phyloP scores from a whole-genome alignment of 1,284 basidiomycete species.

The Gomphus bonarii region DNA sequence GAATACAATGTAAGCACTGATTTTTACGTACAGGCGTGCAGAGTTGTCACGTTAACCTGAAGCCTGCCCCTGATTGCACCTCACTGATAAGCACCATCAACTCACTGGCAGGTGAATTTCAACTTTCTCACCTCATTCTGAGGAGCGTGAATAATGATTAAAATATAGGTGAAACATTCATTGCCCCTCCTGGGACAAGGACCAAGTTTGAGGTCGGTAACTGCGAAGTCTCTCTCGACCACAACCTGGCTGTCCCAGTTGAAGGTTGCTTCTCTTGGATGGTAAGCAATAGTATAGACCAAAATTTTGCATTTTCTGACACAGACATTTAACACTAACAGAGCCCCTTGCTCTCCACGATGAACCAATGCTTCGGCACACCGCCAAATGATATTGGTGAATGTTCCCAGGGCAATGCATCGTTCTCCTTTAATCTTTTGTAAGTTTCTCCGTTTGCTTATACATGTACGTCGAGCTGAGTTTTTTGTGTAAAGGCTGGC shows the following conservation, averaged over 20 bases:
- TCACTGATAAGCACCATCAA: background rate
- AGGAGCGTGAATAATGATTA: background rate
- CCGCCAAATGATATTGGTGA: background rate
- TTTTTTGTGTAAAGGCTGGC: background rate
- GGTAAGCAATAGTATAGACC: background rate
- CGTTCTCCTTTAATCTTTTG: background rate
- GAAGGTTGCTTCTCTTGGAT: constrained; percentile 2
- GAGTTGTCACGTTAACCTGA: background rate
- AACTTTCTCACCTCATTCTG: background rate
- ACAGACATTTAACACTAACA: background rate
- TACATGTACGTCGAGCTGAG: too few species aligned
- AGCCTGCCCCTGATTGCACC: background rate
- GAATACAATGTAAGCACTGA: background rate
- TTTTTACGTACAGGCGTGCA: background rate
- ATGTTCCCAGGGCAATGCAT: background rate
- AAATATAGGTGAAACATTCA: background rate
- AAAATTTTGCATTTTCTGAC: background rate
- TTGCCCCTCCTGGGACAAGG: background rate
- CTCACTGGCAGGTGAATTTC: background rate
- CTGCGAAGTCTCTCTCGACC: background rate
- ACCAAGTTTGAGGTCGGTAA: background rate
- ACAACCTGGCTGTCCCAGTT: background rate
- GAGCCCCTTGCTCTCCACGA: background rate
- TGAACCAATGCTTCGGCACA: background rate
- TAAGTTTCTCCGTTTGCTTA: background rate